These are phyloP conservation scores for Neurospora discreta DNA, from an alignment of 495 filamentous ascomycete genomes.

Conservation along the genomic window DNA sequence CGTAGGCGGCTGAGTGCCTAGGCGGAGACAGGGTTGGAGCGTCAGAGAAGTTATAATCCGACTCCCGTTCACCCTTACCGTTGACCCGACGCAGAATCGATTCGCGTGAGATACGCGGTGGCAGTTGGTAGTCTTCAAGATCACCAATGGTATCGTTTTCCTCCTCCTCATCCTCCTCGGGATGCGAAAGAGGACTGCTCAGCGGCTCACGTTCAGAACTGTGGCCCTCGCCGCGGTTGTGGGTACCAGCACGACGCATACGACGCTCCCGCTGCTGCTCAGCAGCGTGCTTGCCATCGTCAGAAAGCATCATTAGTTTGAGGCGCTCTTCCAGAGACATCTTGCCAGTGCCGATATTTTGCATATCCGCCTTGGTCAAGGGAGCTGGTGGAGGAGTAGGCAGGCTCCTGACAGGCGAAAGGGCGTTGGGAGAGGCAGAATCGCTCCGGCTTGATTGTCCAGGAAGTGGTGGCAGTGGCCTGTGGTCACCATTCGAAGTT, in stretches of 20 bases:
- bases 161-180: conserved; percentile 24
- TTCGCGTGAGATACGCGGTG: conserved; percentile 80
- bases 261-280: conserved; percentile 52
- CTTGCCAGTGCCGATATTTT: conserved; percentile 51
- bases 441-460: conserved; percentile 27
- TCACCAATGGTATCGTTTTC: conserved; percentile 44
- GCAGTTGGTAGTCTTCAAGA: conserved; percentile 48
- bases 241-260: conserved; percentile 43
- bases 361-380: conserved; percentile 57
- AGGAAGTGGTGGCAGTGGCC: conserved; percentile 66
- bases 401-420: conserved; percentile 51
- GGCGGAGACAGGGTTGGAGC: conserved; percentile 40
- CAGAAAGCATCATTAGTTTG: conserved; percentile 68
- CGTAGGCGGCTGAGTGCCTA: conserved; percentile 33
- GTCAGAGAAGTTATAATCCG: conserved; percentile 53
- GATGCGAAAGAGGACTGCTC: conserved; percentile 26
- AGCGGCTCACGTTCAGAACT: conserved; percentile 35
- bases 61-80: conserved; percentile 50
- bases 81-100: conserved; percentile 86
- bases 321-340: conserved; percentile 77
- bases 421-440: conserved; percentile 29
- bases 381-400: conserved; percentile 58
- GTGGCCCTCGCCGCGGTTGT: conserved; percentile 34
- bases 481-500: conserved; percentile 60
- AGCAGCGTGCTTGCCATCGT: conserved; percentile 39